A percentile compares a stretch with the other conserved stretches of the same genome.
Evolutionary conservation across 2,329 filamentous ascomycete species (phyloP).

Genomic region (Plenodomus tracheiphilus): DNA sequence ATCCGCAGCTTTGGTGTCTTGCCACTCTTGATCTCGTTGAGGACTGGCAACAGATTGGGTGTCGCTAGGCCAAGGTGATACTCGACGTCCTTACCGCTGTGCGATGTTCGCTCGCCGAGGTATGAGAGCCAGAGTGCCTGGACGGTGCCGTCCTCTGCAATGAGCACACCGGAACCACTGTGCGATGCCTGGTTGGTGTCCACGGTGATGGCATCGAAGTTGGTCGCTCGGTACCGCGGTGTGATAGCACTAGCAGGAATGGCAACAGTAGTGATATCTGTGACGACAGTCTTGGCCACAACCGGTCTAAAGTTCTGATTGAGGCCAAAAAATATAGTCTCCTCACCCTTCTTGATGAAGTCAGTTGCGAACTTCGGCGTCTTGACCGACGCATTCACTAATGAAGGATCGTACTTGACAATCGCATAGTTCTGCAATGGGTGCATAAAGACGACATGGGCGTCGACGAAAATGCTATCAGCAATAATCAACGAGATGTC

Average conservation of each 20-base stretch:
- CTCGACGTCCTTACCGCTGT: constrained; percentile 85
- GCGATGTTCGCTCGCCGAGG: constrained; percentile 81
- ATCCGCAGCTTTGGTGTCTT: constrained; percentile 82
- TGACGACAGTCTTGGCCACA: constrained; percentile 90
- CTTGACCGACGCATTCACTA: constrained; percentile 93
- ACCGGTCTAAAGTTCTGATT: constrained; percentile 94
- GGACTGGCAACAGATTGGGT: constrained; percentile 84
- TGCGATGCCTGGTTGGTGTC: constrained; percentile 90
- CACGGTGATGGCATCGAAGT: constrained; percentile 95
- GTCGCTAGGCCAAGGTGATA: constrained; percentile 94
- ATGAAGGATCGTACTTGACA: constrained; percentile 87
- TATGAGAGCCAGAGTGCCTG: constrained; percentile 97
- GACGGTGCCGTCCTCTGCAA: constrained; percentile 86
- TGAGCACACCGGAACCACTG: constrained; percentile 90
- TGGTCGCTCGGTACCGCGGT: constrained; percentile 90
- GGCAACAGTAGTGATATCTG: constrained; percentile 94
- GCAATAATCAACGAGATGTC: constrained; percentile 96
- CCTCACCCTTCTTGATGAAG: constrained; percentile 86
- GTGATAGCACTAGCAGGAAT: constrained; percentile 93
- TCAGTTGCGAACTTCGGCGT: constrained; percentile 81
- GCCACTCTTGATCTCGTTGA: constrained; percentile 81
- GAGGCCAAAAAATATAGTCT: constrained; percentile 97
- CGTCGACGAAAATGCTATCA: constrained; percentile 92
- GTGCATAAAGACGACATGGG: constrained; percentile 93
- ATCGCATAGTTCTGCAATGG: constrained; percentile 96